phyloP scores from a whole-genome alignment of 2,329 filamentous ascomycete species.

The Botrytis byssoidea region DNA sequence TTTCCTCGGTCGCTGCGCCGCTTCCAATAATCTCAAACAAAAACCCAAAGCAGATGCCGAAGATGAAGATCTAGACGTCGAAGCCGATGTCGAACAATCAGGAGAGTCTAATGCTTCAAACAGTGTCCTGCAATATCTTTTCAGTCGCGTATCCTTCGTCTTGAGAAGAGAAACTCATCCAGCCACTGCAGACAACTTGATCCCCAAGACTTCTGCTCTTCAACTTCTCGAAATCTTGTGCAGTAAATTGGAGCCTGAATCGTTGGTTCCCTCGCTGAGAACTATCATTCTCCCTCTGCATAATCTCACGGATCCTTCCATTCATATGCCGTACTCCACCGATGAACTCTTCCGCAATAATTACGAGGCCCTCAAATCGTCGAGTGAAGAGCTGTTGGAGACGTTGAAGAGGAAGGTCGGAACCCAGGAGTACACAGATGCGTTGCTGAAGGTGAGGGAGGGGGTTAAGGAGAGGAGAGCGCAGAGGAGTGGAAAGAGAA shows the following conservation, averaged over 20 bases:
- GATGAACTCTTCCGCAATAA: slow-evolving; percentile 67
- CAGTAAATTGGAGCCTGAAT: slow-evolving; percentile 55
- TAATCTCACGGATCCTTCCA: slow-evolving; percentile 78
- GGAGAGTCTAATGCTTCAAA: slow-evolving; percentile 33
- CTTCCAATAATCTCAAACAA: slow-evolving; percentile 54
- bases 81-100: slow-evolving; percentile 40
- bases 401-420: slow-evolving; percentile 83
- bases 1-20: slow-evolving; percentile 70
- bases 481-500: slow-evolving; percentile 76
- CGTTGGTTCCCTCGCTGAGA: slow-evolving; percentile 62
- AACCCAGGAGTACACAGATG: slow-evolving; percentile 72
- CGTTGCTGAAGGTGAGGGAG: slow-evolving; percentile 70
- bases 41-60: slow-evolving; percentile 44
- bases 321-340: slow-evolving; percentile 67
- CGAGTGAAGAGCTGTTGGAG: slow-evolving; percentile 76
- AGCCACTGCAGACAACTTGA: slow-evolving; percentile 58
- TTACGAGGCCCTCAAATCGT: slow-evolving; percentile 69
- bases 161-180: slow-evolving; percentile 72
- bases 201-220: slow-evolving; percentile 73
- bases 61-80: slow-evolving; percentile 42
- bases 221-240: slow-evolving; percentile 70
- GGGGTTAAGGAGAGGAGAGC: slow-evolving; percentile 70
- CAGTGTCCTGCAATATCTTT: slow-evolving; percentile 68
- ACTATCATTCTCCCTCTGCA: slow-evolving; percentile 68
- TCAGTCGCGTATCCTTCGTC: slow-evolving; percentile 74